Percentiles rank a stretch among this genome's conserved stretches.
phyloP scores from a whole-genome alignment of 305 asterid species.

The Fraxinus velutina region DNA sequence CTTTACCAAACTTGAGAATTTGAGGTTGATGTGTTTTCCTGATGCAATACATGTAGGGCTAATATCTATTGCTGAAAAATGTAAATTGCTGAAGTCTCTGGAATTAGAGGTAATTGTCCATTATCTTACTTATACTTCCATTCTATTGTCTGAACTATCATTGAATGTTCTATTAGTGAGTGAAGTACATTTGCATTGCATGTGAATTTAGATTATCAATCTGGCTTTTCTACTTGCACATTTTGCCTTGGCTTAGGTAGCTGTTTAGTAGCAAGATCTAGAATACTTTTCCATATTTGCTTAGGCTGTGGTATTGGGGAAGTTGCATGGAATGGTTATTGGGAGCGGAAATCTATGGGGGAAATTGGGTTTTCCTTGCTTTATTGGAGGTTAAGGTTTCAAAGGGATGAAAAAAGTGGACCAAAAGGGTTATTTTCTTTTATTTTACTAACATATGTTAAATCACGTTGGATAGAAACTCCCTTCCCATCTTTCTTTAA shows the following conservation, averaged over 20 bases:
- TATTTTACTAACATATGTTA: not conserved
- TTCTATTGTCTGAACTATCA: not conserved
- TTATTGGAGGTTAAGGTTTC: not conserved
- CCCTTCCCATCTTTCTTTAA: not conserved
- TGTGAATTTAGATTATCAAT: not conserved
- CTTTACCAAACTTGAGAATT: no score
- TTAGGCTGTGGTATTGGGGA: not conserved
- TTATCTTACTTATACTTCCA: not conserved
- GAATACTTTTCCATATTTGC: not conserved
- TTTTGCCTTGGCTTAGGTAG: not conserved
- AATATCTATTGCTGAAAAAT: no score
- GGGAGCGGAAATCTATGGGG: not conserved
- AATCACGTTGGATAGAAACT: not conserved
- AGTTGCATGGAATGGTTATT: not conserved
- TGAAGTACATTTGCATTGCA: not conserved
- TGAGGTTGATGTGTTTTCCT: no score
- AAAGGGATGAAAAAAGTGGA: not conserved
- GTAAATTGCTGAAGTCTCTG: no score
- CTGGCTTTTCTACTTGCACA: not conserved
- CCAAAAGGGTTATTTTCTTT: not conserved
- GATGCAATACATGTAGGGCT: no score
- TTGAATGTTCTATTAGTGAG: not conserved
- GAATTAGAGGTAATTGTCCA: not conserved
- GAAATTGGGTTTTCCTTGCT: not conserved
- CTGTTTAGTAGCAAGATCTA: not conserved